Conservation (phyloP, 345 rosid genomes). For the Hibiscus mutabilis region DNA sequence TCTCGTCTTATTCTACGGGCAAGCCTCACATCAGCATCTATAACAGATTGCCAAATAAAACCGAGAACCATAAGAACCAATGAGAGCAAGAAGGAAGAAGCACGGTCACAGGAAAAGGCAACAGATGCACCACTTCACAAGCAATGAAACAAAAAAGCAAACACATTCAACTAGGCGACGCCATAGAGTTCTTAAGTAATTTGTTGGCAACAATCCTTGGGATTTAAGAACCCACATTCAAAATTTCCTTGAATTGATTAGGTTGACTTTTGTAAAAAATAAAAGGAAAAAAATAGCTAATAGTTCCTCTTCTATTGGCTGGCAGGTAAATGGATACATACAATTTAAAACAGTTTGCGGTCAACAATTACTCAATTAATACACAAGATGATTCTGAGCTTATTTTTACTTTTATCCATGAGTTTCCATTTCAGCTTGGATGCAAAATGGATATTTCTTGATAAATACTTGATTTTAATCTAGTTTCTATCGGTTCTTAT, state of each 20-base stretch:
- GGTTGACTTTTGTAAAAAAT: not conserved
- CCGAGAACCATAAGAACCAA: not conserved
- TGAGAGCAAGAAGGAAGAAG: not conserved
- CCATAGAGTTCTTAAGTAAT: not conserved
- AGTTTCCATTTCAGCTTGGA: not conserved
- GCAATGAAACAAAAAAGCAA: not conserved
- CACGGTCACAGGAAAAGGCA: not conserved
- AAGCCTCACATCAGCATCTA: constrained; percentile 99
- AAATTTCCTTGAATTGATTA: not conserved
- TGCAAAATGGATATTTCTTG: not conserved
- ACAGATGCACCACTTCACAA: not conserved
- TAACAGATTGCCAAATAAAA: constrained; percentile 24
- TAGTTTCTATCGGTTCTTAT: not conserved
- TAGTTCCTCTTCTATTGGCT: not conserved
- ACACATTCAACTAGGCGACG: not conserved
- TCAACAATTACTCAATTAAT: not conserved
- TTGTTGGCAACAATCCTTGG: not conserved
- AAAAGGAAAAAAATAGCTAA: not conserved
- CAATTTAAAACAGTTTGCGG: not conserved
- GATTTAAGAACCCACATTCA: not conserved
- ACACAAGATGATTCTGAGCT: not conserved
- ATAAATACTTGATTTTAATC: not conserved
- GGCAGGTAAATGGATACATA: not conserved
- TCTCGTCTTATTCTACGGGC: constrained; percentile 99
- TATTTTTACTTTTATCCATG: not conserved